Evolutionary conservation across 148 eudicot genomes (phyloP).

Genomic region (Rheum nobile): DNA sequence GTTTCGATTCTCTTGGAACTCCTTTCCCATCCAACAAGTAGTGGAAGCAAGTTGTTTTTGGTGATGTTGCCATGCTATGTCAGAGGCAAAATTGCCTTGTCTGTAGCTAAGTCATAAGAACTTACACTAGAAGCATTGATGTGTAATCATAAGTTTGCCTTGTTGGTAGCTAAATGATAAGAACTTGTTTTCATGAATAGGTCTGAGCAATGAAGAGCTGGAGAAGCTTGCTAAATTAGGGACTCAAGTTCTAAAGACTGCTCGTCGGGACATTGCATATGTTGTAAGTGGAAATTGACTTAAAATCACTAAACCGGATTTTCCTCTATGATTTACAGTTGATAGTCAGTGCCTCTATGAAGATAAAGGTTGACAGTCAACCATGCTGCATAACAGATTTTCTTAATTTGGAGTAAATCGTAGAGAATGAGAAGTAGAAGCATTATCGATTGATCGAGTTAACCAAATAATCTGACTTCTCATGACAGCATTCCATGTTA

Average conservation of each 20-base stretch:
- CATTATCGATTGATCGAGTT: background rate
- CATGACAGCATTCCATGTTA: background rate
- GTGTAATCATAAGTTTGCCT: background rate
- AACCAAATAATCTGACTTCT: background rate
- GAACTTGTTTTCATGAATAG: constrained; percentile 20
- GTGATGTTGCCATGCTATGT: background rate
- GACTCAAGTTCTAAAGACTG: constrained; percentile 61
- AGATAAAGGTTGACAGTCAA: background rate
- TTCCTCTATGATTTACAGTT: background rate
- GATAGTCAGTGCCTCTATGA: background rate
- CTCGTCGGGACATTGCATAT: constrained; percentile 94
- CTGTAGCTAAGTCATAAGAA: background rate
- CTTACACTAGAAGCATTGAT: background rate
- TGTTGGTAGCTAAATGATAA: no score
- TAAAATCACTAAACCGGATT: no score
- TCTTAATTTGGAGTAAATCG: background rate
- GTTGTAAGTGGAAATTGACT: constrained; percentile 47
- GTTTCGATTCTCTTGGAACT: background rate
- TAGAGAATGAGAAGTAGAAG: background rate
- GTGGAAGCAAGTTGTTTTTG: background rate
- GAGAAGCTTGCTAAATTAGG: constrained; percentile 77
- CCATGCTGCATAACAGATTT: background rate
- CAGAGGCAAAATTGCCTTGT: background rate
- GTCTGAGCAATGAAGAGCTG: constrained; percentile 57
- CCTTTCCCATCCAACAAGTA: background rate